A percentile compares a stretch with the other conserved stretches of the same genome.
These are phyloP conservation scores for Pterocarpus macrocarpus DNA, from an alignment of 306 rosid species.

Conservation along the genomic window DNA sequence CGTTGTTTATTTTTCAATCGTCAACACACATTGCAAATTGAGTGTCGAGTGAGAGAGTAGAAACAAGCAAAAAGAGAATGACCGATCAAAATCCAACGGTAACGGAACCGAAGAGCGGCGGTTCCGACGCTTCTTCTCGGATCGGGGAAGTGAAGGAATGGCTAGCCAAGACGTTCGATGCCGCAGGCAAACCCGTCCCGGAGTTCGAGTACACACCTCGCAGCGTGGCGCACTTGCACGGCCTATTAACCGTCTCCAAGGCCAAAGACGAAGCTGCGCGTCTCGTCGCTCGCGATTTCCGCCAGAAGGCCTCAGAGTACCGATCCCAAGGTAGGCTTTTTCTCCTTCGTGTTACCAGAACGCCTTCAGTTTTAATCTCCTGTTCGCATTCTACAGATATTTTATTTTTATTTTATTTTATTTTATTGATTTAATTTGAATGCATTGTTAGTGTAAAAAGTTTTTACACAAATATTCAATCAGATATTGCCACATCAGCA, in stretches of 20 bases:
- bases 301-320: conserved; percentile 86
- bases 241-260: conserved; percentile 73
- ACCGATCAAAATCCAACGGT: conserved; percentile 47
- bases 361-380: too few species aligned
- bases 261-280: conserved; percentile 90
- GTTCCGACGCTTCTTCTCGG: conserved; percentile 55
- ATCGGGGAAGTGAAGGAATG: conserved; percentile 76
- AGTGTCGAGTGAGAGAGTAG: neutral
- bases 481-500: too few species aligned
- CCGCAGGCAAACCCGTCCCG: conserved; percentile 81
- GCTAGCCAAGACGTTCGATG: conserved; percentile 76
- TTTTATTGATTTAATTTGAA: too few species aligned
- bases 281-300: conserved; percentile 83
- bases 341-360: neutral
- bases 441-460: too few species aligned
- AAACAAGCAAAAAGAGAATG: conserved; percentile 37
- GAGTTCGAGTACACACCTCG: conserved; percentile 90
- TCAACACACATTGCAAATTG: too few species aligned
- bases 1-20: too few species aligned
- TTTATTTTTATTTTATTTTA: too few species aligned
- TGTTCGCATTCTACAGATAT: too few species aligned
- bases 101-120: conserved; percentile 41
- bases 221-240: conserved; percentile 75
- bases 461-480: too few species aligned
- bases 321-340: conserved; percentile 79